Conservation (phyloP, 345 rosid species). For the Abelmoschus esculentus region DNA sequence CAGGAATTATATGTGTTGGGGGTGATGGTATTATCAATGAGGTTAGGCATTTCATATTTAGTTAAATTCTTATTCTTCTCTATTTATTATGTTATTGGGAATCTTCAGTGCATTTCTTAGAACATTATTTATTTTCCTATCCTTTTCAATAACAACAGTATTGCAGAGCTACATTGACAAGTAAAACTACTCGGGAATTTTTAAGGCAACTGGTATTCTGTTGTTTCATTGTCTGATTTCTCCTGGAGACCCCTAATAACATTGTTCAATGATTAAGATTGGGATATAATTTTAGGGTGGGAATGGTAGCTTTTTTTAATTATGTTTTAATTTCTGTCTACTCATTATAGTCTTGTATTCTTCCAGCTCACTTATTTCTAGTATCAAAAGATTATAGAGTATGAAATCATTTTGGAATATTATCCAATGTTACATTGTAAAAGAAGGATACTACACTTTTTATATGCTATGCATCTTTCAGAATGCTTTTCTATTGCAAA, state of each 20-base stretch:
- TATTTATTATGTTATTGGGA: neutral
- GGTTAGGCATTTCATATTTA: slow-evolving; percentile 41
- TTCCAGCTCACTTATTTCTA: neutral
- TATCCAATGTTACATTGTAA: neutral
- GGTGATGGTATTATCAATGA: slow-evolving; percentile 98
- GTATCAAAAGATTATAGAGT: neutral
- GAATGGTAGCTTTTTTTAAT: neutral
- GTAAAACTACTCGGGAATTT: neutral
- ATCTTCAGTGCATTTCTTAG: neutral
- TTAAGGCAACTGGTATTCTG: no score
- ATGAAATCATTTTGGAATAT: neutral
- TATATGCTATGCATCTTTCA: no score
- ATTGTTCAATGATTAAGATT: no score
- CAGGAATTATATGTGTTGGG: slow-evolving; percentile 95
- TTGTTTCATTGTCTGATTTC: no score
- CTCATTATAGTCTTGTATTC: neutral
- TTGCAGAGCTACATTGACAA: neutral
- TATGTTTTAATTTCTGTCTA: neutral
- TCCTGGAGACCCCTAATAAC: no score
- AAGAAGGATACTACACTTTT: neutral
- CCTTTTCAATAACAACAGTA: neutral
- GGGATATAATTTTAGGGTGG: neutral
- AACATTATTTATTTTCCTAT: neutral
- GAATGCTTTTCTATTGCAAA: no score
- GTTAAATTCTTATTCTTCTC: neutral